phyloP scores from a whole-genome alignment of 1,284 basidiomycete genomes.

The Neonothopanus nambi region DNA sequence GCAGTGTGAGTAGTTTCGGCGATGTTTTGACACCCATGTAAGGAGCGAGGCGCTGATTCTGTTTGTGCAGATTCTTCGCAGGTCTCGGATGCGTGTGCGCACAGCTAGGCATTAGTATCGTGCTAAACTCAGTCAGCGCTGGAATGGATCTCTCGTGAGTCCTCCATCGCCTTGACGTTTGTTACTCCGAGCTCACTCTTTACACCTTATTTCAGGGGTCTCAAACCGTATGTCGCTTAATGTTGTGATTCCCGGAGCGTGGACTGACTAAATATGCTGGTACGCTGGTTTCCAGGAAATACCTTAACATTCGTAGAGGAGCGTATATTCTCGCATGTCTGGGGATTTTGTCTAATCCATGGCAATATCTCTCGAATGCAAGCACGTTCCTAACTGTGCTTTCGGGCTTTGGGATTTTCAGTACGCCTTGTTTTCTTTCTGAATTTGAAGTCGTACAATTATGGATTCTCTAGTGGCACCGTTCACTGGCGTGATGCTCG shows the following conservation, averaged over 20 bases:
- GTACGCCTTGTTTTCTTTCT: not conserved
- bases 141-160: conserved; percentile 22
- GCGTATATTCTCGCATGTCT: conserved; percentile 18
- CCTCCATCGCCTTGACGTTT: not conserved
- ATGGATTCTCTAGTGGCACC: conserved; percentile 13
- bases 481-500: conserved; percentile 21
- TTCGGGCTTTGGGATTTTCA: conserved; percentile 22
- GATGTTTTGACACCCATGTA: too few species aligned
- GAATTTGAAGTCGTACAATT: too few species aligned
- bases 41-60: not conserved
- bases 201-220: not conserved
- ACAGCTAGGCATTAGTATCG: conserved; percentile 24
- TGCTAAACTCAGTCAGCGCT: conserved; percentile 23
- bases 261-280: not conserved
- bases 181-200: not conserved
- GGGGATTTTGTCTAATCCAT: conserved; percentile 19
- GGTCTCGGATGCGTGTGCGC: conserved; percentile 23
- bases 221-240: not conserved
- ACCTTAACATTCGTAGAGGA: conserved; percentile 21
- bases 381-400: conserved; percentile 21
- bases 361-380: conserved; percentile 22
- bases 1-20: conserved; percentile 2
- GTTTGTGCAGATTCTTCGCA: conserved; percentile 18
- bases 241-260: not conserved
- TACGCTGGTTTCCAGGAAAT: conserved; percentile 8